A percentile compares a stretch with the other conserved stretches of the same genome.
Evolutionary conservation across 169 alveolate genomes (phyloP).

Genomic region (Blepharisma undulans): DNA sequence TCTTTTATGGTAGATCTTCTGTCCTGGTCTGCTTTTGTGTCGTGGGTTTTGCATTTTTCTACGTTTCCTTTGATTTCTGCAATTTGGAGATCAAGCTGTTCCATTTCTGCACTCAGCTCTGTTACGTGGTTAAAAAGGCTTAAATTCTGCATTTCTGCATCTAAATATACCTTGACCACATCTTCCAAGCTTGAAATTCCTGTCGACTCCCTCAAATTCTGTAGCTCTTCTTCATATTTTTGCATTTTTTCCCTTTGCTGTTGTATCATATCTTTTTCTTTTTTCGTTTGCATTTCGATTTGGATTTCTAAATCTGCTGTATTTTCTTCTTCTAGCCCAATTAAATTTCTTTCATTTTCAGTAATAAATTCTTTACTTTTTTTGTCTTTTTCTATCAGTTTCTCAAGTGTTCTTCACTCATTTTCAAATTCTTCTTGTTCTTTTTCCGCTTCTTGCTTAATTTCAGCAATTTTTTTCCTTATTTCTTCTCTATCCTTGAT

Average conservation of each 20-base stretch:
- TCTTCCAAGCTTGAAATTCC: conserved; percentile 81
- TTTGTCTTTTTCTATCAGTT: conserved; percentile 74
- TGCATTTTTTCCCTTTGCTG: conserved; percentile 49
- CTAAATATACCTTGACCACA: conserved; percentile 77
- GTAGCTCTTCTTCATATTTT: conserved; percentile 83
- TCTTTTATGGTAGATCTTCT: conserved; percentile 70
- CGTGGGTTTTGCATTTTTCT: conserved; percentile 46
- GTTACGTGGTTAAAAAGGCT: conserved; percentile 85
- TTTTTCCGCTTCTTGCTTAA: conserved; percentile 56
- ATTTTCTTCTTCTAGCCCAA: conserved; percentile 49
- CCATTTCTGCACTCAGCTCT: conserved; percentile 85
- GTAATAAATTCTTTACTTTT: conserved; percentile 63
- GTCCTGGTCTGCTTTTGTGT: not conserved
- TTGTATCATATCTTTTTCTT: conserved; percentile 36
- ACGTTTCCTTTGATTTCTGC: conserved; percentile 76
- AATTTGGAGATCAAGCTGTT: conserved; percentile 80
- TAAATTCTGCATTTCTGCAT: conserved; percentile 88
- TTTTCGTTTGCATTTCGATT: not conserved
- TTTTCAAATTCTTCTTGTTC: conserved; percentile 64
- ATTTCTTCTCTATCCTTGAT: conserved; percentile 89
- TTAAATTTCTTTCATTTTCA: conserved; percentile 58
- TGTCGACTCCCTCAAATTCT: conserved; percentile 64
- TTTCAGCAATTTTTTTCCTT: conserved; percentile 50
- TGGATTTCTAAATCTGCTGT: conserved; percentile 52
- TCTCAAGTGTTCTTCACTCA: conserved; percentile 80